Base-by-base conservation (phyloP, 306 rosid species). In the Castanospermum australe region DNA sequence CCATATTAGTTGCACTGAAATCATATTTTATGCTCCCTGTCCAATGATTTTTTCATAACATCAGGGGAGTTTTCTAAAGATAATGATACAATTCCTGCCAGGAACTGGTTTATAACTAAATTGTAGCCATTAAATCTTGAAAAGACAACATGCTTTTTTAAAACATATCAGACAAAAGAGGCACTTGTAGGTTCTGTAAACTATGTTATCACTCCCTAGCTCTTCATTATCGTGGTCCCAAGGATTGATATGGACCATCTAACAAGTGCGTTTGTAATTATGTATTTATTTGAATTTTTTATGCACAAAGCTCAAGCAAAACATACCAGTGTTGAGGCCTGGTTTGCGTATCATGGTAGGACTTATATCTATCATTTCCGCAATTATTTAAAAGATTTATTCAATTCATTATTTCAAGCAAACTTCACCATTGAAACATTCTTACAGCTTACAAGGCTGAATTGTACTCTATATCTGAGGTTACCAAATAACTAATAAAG, bases 151-250 rank as follows among this genome's bases (percentile, higher is more conserved):
- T 72, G 38, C 1, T 1, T 35, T 78, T 79, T 79, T 38, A 68
- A 39, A 79, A 76, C 51, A 71, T 81, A 67, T 39, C 50, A 74
- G 67, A 67, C 62, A 67, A 55, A 76, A 28, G 76, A 69, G 71
- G 73, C 83, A 66, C 79, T 67, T 78, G 22, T 62, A 73, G 87
- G 59, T 71, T 59, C 75, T 74, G 48, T 66, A 73, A 77, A 76
- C 63, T 74, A 79, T 67, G 67, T 78, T 84, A 84, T 74, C 73
- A 71, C 36, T 61, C 15, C 7, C 51, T 45, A 15, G 41, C 77
- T 70, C 54, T 80, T 57, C 18, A 61, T 66, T 33, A 54, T 54
- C 14, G 72, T 82, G 85, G 88, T 84, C 87, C 86, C 84, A 4
- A 1, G 12, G 28, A 63, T 55, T 76, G 77, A 76, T 79, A 59